Percentiles rank a stretch among this genome's conserved stretches.
Evolutionary conservation across 371 early-diverging fungal species (phyloP).

Genomic region (Rhizopus arrhizus): DNA sequence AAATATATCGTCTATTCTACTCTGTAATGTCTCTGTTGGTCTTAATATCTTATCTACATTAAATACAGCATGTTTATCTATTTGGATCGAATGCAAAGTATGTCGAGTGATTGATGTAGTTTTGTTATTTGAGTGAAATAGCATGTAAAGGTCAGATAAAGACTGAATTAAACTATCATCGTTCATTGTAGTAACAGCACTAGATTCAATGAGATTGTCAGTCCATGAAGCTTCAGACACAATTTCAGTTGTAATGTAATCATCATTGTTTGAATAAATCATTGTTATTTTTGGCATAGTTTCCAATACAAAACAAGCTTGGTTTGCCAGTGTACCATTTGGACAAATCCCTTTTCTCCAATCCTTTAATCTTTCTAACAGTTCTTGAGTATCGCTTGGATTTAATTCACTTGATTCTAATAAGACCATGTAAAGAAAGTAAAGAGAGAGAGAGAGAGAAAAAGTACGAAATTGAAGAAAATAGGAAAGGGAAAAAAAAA

Average conservation of each 20-base stretch:
- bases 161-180: slow-evolving; percentile 42
- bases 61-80: slow-evolving; percentile 38
- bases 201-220: slow-evolving; percentile 30
- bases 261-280: slow-evolving; percentile 21
- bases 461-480: not conserved
- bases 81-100: slow-evolving; percentile 29
- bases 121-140: slow-evolving; percentile 32
- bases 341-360: slow-evolving; percentile 47
- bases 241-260: slow-evolving; percentile 25
- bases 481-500: not conserved
- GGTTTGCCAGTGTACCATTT: slow-evolving; percentile 31
- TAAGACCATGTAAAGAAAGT: slow-evolving; percentile 8
- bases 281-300: slow-evolving; percentile 5
- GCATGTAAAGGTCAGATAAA: slow-evolving; percentile 33
- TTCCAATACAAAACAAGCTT: slow-evolving; percentile 37
- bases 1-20: slow-evolving; percentile 23
- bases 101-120: slow-evolving; percentile 8
- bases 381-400: slow-evolving; percentile 20
- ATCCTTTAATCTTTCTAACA: slow-evolving; percentile 26
- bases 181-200: slow-evolving; percentile 32
- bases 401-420: slow-evolving; percentile 14
- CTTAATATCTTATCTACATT: slow-evolving; percentile 35
- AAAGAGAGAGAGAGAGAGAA: not conserved
- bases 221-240: slow-evolving; percentile 47
- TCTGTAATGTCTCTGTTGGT: slow-evolving; percentile 33